Evolutionary conservation across 2,329 filamentous ascomycete species (phyloP), one percentile per base, ranked within the genome.

Genomic region (Colletotrichum sp.): DNA sequence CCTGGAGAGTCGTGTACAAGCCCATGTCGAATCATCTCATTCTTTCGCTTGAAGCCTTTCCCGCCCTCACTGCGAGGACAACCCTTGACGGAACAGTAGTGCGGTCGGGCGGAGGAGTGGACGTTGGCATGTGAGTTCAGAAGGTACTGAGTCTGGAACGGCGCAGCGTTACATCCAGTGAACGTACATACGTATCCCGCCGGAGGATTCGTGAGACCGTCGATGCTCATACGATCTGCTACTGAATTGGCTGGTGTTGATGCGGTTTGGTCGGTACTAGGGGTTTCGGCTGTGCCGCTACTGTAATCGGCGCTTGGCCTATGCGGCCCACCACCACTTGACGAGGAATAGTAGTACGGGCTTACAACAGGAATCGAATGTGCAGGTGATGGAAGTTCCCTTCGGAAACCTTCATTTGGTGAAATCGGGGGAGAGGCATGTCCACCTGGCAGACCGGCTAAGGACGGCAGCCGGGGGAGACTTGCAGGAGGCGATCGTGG

Each of bases 1-100:
- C 96, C 96, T 2, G 97, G 97, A 9, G 95, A 98, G 79, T 96
- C 94, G 82, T 99, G 97, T 6, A 99, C 97, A 5, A 99, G 90
- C 2, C 96, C 96, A 81, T 94, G 92, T 32, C 92, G 86, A 63
- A 94, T 94, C 92, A 94, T 93, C 82, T 94, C 93, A 79, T 94
- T 94, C 82, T 94, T 94, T 73, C 93, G 88, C 83, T 94, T 94
- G 83, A 94, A 94, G 0, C 93, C 93, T 78, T 92, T 93, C 6
- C 92, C 92, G 3, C 90, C 89, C 81, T 92, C 90, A 65, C 89
- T 90, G 67, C 92, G 88, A n/a, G 91, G 87, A 79, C 92, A 94
- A 1, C 89, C 91, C 65, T 88, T 87, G 1, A 93, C 91, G 0
- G 90, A 88, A 78, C 92, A 94, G 78, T 93, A 94, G 80, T 94